Evolutionary conservation across 768 basidiomycete species (phyloP), one percentile per base, ranked within the genome.

Genomic region (Lanmaoa pseudosensibilis): DNA sequence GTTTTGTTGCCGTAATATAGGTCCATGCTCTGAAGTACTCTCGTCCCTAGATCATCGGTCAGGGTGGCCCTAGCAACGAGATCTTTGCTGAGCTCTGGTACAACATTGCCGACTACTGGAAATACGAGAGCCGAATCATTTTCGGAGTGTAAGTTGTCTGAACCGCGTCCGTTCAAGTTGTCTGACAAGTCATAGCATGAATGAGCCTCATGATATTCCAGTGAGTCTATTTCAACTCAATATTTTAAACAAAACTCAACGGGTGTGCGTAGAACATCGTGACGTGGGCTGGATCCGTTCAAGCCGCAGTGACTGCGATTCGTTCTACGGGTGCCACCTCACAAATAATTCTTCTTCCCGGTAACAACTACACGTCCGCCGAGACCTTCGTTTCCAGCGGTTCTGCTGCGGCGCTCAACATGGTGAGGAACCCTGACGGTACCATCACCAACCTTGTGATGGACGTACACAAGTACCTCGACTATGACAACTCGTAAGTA

Each of bases 381-480:
- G 64, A 69, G 44, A 77, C 78, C 0, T 84, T 83, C 57, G 67
- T 81, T 41, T 76, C 78, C 3, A 79, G 79, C 46, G 79, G 78
- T 5, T 82, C 81, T 27, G 82, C 77, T 2, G 75, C 74, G 15
- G 79, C 83, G 3, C 71, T 86, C 33, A 62, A 58, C 58, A 73
- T 62, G 41, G 77, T 83, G 37, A 73, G 46, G 6, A 81, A 81
- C 59, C 77, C 74, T 32, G 80, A 82, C 57, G 78, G 80, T 6
- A 74, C 69, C 21, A 73, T 54, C 15, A 76, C 69, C 23, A 74
- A 75, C 62, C 75, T 85, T 40, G 70, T 86, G 55, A 79, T 86
- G 61, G 85, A 86, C 61, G 83, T 84, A 3, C 84, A 86, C 75
- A 80, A 83, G 64, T 85, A 85, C 69, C 77, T 83, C 46, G 84